Evolutionary conservation across 2,329 filamentous ascomycete species (phyloP), one percentile per base, ranked within the genome.

Genomic region (Botrytis hyacinthi): DNA sequence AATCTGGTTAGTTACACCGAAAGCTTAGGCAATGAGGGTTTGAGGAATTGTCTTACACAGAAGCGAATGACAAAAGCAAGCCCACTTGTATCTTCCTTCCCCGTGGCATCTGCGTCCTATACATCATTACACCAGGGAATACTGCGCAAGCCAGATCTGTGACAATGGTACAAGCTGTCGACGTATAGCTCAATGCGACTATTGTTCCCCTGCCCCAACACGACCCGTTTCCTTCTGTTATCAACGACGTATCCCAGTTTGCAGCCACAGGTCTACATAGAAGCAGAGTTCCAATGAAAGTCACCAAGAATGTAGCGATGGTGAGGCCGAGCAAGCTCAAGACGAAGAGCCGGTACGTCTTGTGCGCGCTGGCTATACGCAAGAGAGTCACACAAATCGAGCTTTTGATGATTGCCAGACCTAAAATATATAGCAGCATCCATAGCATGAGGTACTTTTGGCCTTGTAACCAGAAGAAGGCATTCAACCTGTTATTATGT

Each of bases 121-220:
- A 82, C 7, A 82, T 73, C 26, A 82, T 78, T 5, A 81, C 67
- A 3, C 78, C 81, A 0, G 81, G 81, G 10, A 82, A 74, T 1
- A 82, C 74, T 0, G 79, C 79, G 14, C 79, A 78, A 14, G 79
- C 80, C 67, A 81, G 20, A 67, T 82, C 81, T n/a, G 81, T 82
- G 3, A 79, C 73, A 42, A 82, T 81, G 10, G 81, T 80, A 9
- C 78, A 77, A 26, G 76, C 79, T 3, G 81, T 82, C 1, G 81
- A 79, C 9, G 79, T 80, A 68, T 82, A 77, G 40, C 73, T 76
- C 48, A 78, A 68, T 22, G 62, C 78, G 26, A 80, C 67, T 76
- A 78, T 77, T 16, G 73, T 60, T 26, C 51, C 32, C 76, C 76
- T 77, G 2, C n/a, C 44, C 9, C 72, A 46, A 70, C 77, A 78